Percentiles rank a stretch among this genome's conserved stretches.
Conservation (phyloP, 1,284 basidiomycete species). For the Rugosomyces carneus region DNA sequence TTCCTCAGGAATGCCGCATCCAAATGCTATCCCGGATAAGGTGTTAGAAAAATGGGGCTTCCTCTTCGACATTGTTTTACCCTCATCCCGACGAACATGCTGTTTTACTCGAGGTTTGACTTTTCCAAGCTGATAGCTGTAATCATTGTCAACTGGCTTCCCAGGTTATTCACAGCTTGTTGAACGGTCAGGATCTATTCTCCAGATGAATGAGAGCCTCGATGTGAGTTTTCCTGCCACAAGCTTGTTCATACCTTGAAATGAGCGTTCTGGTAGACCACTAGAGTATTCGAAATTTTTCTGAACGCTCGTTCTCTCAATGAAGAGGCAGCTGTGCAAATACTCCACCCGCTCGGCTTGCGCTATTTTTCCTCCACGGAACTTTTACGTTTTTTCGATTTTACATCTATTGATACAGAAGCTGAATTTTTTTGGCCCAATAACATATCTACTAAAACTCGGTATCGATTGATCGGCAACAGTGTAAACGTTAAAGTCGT, state of each 20-base stretch:
- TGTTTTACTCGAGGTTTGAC: conserved; percentile 70
- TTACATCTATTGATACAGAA: conserved; percentile 30
- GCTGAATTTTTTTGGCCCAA: conserved; percentile 52
- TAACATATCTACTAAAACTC: conserved; percentile 52
- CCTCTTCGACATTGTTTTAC: conserved; percentile 70
- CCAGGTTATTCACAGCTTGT: conserved; percentile 71
- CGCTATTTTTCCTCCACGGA: conserved; percentile 72
- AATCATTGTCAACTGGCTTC: background rate
- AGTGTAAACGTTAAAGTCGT: conserved; percentile 74
- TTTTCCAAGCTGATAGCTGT: background rate
- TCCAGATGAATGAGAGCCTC: conserved; percentile 61
- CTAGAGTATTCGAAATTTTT: conserved; percentile 52
- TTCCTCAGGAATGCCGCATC: conserved; percentile 13
- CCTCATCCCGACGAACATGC: conserved; percentile 55
- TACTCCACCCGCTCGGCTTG: conserved; percentile 50
- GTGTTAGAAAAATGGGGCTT: conserved; percentile 70
- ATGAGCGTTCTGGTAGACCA: conserved; percentile 41
- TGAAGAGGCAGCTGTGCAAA: conserved; percentile 40
- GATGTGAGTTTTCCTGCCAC: conserved; percentile 40
- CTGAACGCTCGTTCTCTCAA: conserved; percentile 36
- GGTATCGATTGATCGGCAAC: conserved; percentile 72
- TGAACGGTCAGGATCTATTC: conserved; percentile 66
- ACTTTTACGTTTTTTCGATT: conserved; percentile 61
- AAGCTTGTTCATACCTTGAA: background rate
- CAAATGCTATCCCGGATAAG: conserved; percentile 47